Percentiles rank a stretch among this genome's conserved stretches.
Evolutionary conservation across 1,284 basidiomycete genomes (phyloP).

Genomic region (Vanrija sp.): DNA sequence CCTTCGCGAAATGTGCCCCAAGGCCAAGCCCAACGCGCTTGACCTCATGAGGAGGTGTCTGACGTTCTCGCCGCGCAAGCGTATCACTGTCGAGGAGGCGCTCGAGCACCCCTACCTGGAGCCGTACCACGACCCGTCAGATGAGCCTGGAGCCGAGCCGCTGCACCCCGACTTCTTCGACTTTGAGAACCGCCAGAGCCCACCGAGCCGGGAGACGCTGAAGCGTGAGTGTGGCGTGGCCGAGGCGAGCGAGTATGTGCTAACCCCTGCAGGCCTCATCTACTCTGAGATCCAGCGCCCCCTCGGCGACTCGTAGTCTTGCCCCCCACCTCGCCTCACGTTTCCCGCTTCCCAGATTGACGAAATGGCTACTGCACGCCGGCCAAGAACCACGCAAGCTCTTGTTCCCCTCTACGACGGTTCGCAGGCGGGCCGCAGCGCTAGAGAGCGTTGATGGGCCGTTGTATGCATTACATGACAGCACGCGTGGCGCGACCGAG

Average conservation of each 20-base stretch:
- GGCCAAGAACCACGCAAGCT: no score
- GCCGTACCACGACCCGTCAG: conserved; percentile 84
- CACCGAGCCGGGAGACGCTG: conserved; percentile 51
- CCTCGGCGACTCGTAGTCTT: conserved; percentile 21
- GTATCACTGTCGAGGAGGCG: conserved; percentile 86
- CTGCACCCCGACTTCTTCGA: conserved; percentile 85
- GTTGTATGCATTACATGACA: no score
- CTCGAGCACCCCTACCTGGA: conserved; percentile 88
- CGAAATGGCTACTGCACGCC: no score
- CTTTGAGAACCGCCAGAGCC: conserved; percentile 61
- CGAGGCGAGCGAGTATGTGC: not conserved
- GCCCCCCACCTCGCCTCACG: not conserved
- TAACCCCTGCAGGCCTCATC: conserved; percentile 42
- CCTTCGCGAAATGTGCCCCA: conserved; percentile 69
- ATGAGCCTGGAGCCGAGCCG: conserved; percentile 76
- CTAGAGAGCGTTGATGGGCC: no score
- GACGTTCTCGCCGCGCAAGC: conserved; percentile 83
- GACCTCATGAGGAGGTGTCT: conserved; percentile 85
- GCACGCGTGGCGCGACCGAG: no score
- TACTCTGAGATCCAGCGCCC: conserved; percentile 49
- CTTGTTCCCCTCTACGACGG: no score
- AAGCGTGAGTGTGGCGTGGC: conserved; percentile 43
- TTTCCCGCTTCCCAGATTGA: no score
- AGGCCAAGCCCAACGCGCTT: conserved; percentile 78
- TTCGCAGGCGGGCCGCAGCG: no score